phyloP scores from a whole-genome alignment of 345 rosid species.

The Pelargonium nanum region DNA sequence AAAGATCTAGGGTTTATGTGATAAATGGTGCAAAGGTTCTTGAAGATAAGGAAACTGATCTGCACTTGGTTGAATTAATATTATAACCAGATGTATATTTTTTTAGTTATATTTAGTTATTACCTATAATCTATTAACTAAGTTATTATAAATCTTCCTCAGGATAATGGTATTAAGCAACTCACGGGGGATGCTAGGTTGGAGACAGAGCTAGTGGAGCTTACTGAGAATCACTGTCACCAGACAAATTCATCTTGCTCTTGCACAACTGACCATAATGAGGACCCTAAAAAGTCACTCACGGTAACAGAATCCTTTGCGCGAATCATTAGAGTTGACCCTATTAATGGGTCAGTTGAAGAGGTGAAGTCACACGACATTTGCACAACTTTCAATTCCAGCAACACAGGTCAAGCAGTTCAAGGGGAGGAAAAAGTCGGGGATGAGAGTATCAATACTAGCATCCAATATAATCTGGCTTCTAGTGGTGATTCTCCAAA shows the following conservation, averaged over 20 bases:
- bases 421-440: slow-evolving; percentile 15
- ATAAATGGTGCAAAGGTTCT: neutral
- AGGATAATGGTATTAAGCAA: slow-evolving; percentile 25
- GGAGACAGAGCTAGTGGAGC: slow-evolving; percentile 1
- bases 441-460: neutral
- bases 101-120: no score
- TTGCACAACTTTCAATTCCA: slow-evolving; percentile 16
- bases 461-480: slow-evolving; percentile 12
- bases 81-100: neutral
- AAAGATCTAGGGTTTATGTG: neutral
- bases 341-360: slow-evolving; percentile 19
- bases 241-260: slow-evolving; percentile 11
- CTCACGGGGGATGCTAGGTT: slow-evolving; percentile 13
- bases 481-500: slow-evolving; percentile 18
- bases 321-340: slow-evolving; percentile 18
- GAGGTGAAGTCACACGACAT: slow-evolving; percentile 17
- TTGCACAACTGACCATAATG: slow-evolving; percentile 10
- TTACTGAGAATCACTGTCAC: slow-evolving; percentile 11
- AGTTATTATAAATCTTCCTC: slow-evolving; percentile 22
- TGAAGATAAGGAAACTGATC: no score
- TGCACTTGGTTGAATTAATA: no score
- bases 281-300: slow-evolving; percentile 11
- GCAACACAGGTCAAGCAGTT: slow-evolving; percentile 17
- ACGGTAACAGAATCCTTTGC: slow-evolving; percentile 13
- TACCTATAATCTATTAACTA: slow-evolving; percentile 15